These are phyloP conservation scores for Pachysolen tannophilus DNA, from an alignment of 805 yeast genomes.

Conservation along the genomic window DNA sequence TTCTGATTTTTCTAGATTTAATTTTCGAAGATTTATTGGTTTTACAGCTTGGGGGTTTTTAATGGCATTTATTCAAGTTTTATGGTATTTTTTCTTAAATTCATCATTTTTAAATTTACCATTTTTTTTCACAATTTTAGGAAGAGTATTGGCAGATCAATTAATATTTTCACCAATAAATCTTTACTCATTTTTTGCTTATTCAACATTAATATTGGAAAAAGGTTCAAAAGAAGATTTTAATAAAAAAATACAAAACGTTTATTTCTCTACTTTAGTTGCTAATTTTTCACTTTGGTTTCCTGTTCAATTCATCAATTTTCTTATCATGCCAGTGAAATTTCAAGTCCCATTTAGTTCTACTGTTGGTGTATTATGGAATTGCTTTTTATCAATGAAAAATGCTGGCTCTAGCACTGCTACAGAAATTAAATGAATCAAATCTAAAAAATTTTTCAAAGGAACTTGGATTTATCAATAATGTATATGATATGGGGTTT, in stretches of 20 bases:
- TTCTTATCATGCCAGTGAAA: conserved; percentile 57
- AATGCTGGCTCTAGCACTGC: conserved; percentile 35
- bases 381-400: conserved; percentile 80
- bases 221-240: conserved; percentile 61
- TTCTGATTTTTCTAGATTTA: conserved; percentile 35
- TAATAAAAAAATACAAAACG: conserved; percentile 49
- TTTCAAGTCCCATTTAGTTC: conserved; percentile 90
- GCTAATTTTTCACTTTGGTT: conserved; percentile 77
- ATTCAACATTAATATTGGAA: conserved; percentile 77
- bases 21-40: conserved; percentile 63
- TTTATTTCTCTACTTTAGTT: conserved; percentile 61
- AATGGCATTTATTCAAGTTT: conserved; percentile 75
- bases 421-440: neutral
- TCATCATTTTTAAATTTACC: conserved; percentile 73
- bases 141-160: conserved; percentile 87
- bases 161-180: conserved; percentile 83
- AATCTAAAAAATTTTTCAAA: too few relatives aligned
- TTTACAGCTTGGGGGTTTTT: conserved; percentile 84
- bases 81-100: conserved; percentile 84
- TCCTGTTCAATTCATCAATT: conserved; percentile 70
- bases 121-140: conserved; percentile 73
- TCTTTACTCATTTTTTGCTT: conserved; percentile 70
- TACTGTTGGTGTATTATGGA: conserved; percentile 85
- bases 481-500: too few relatives aligned
- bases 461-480: too few relatives aligned